Percentiles rank a stretch among this genome's conserved stretches.
Conservation (phyloP, 768 basidiomycete genomes). For the Podaxis rugospora region DNA sequence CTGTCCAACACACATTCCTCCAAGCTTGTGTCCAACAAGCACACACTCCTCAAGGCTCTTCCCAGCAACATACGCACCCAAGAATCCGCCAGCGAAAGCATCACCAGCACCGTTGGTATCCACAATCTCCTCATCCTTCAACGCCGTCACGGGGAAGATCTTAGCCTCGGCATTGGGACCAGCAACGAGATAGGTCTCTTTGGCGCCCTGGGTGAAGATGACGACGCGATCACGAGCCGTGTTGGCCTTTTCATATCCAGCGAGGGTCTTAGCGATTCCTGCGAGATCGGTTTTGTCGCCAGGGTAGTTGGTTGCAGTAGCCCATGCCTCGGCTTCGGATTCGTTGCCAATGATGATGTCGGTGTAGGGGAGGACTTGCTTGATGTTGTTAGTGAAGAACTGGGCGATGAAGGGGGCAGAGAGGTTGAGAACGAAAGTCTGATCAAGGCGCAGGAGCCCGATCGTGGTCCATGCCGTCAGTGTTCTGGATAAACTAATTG, state of each 20-base stretch:
- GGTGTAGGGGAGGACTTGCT: slow-evolving; percentile 75
- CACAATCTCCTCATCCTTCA: slow-evolving; percentile 66
- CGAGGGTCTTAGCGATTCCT: slow-evolving; percentile 71
- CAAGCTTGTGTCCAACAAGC: slow-evolving; percentile 83
- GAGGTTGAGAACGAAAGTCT: slow-evolving; percentile 91
- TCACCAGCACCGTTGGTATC: slow-evolving; percentile 99
- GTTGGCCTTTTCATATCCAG: slow-evolving; percentile 73
- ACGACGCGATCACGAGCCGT: slow-evolving; percentile 72
- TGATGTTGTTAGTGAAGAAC: slow-evolving; percentile 83
- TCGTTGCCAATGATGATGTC: slow-evolving; percentile 98
- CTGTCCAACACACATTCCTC: slow-evolving; percentile 79
- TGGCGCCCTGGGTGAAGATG: slow-evolving; percentile 86
- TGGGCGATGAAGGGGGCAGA: slow-evolving; percentile 97
- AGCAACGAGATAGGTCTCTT: slow-evolving; percentile 73
- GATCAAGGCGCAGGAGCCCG: neutral
- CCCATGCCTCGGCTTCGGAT: slow-evolving; percentile 87
- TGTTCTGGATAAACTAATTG: neutral
- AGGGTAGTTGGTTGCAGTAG: slow-evolving; percentile 63
- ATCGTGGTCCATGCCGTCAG: too few species aligned
- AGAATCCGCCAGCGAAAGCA: slow-evolving; percentile 94
- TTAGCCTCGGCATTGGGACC: slow-evolving; percentile 53
- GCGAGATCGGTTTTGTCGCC: slow-evolving; percentile 56
- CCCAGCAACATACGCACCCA: slow-evolving; percentile 79
- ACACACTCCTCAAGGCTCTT: slow-evolving; percentile 76
- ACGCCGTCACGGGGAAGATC: slow-evolving; percentile 51